phyloP scores from a whole-genome alignment of 78 protist genomes.

The Cavenderia fasciculata region DNA sequence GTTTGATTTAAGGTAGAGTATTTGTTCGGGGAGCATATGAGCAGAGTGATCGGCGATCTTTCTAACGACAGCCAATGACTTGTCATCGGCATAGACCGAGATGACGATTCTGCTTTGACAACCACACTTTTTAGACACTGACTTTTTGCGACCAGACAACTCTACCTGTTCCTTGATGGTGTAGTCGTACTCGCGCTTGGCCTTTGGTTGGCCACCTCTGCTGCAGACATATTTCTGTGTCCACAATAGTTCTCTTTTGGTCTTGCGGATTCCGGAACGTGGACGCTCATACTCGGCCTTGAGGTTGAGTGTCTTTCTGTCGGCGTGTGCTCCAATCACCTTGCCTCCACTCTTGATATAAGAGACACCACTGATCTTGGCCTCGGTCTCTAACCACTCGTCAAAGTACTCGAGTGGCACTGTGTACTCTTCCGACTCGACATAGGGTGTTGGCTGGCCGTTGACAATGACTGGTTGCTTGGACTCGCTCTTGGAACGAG shows the following conservation, averaged over 20 bases:
- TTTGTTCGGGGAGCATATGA: conserved; percentile 46
- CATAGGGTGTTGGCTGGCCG: background rate
- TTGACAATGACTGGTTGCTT: background rate
- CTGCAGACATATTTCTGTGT: conserved; percentile 71
- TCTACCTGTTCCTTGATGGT: background rate
- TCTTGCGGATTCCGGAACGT: conserved; percentile 3
- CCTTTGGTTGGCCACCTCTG: conserved; percentile 28
- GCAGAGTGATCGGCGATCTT: conserved; percentile 59
- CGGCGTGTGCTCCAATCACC: conserved; percentile 78
- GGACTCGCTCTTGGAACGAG: no score
- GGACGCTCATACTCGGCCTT: conserved; percentile 48
- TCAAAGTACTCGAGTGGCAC: conserved; percentile 49
- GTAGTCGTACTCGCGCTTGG: background rate
- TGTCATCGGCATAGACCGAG: conserved; percentile 69
- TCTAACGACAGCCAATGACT: conserved; percentile 39
- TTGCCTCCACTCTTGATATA: conserved; percentile 68
- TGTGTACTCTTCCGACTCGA: conserved; percentile 55
- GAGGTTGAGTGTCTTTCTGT: conserved; percentile 51
- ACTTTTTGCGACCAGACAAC: background rate
- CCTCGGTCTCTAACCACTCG: conserved; percentile 78
- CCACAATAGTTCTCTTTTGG: conserved; percentile 63
- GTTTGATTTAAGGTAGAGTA: background rate
- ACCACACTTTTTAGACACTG: conserved; percentile 35
- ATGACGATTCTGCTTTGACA: conserved; percentile 63
- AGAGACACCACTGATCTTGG: conserved; percentile 24